Evolutionary conservation across 140 eudicot genomes (phyloP), one percentile per base, ranked within the genome.

Genomic region (Flaveria floridana): DNA sequence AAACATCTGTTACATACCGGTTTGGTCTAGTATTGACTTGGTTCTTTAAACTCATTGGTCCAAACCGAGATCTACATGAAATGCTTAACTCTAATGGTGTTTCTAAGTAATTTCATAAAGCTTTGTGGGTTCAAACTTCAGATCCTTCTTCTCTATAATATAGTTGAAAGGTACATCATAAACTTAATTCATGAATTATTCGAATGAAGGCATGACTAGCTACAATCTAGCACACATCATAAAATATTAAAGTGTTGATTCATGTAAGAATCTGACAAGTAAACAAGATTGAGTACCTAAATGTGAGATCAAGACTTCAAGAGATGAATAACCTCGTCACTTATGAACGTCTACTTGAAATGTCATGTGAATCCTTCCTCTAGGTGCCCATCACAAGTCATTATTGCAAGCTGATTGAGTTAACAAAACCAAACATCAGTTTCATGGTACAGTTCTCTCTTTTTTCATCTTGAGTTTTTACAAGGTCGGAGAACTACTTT

Each of bases 381-480:
- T 44, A 7, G 50, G 14, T 11, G 14, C 50, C 83, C 84, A 83
- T 83, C 95, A 91, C 87, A 85, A 87, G 79, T 91, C 95, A 72
- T 91, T 92, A 86, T 86, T 91, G 91, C 86, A 79, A 86, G 85
- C 95, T 91, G 97, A 76, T 85, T 80, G 74, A 80, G 78, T 78
- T 64, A 61, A 79, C 39, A 79, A 53, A 79, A 72, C 69, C 73
- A 79, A 73, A 79, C 56, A 79, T 79, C 70, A 78, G 82, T 78
- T 34, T 71, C 66, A 30, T 47, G 3, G 19, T 70, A 47, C 26
- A 30, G 65, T 65, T 52, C 58, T 34, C 63, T 75, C 0, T 28
- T 63, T 64, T 16, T 50, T 75, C 37, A 74, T n/a, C 9, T n/a
- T 52, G 11, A 52, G 23, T 20, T 63, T 76, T 21, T 21, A 47